Conservation (phyloP, 148 eudicot genomes). For the Camellia granthamiana region DNA sequence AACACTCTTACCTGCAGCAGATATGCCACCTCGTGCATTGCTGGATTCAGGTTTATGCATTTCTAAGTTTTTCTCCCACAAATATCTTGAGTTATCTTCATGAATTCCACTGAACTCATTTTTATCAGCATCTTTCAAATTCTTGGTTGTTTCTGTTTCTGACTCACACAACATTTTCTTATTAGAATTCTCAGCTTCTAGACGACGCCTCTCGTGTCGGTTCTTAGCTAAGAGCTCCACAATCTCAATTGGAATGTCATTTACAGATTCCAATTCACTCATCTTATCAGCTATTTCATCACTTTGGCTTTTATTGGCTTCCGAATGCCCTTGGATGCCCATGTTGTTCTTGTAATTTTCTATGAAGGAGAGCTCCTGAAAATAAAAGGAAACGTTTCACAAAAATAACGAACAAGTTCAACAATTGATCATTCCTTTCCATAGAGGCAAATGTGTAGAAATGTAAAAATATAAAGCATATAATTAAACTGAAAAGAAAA, state of each 20-base stretch:
- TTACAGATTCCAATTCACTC: slow-evolving; percentile 16
- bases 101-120: not conserved
- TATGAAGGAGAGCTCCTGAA: slow-evolving; percentile 17
- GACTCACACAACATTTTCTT: slow-evolving; percentile 5
- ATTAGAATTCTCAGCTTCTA: slow-evolving; percentile 20
- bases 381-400: not conserved
- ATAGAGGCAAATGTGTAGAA: not conserved
- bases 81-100: not conserved
- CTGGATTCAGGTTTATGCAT: slow-evolving; percentile 10
- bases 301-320: not conserved
- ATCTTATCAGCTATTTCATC: not conserved
- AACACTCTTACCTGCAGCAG: not conserved
- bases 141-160: slow-evolving; percentile 2
- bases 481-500: not conserved
- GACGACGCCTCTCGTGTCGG: slow-evolving; percentile 16
- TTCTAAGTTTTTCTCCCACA: not conserved
- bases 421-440: not conserved
- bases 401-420: not conserved
- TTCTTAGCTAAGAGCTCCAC: slow-evolving; percentile 27
- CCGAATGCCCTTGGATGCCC: slow-evolving; percentile 6
- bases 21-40: slow-evolving; percentile 3
- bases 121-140: slow-evolving; percentile 5
- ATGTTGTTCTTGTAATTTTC: not conserved
- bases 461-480: not conserved
- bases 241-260: slow-evolving; percentile 24